phyloP scores from a whole-genome alignment of 352 stramenopile genomes.

The Phytophthora palmivora region DNA sequence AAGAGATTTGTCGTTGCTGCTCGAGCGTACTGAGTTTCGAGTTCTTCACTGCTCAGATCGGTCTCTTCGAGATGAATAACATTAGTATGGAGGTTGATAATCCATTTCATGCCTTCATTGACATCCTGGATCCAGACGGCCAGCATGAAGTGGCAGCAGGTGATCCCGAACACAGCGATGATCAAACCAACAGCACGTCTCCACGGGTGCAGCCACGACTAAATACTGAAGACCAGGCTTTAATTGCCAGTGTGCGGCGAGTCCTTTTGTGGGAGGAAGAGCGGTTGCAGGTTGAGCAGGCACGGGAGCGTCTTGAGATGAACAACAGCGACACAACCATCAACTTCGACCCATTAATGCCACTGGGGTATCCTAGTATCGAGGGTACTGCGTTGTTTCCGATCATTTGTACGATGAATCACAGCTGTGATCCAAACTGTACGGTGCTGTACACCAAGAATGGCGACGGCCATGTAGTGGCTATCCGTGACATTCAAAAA shows the following conservation, averaged over 20 bases:
- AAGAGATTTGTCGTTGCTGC: slow-evolving; percentile 69
- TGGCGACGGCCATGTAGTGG: slow-evolving; percentile 71
- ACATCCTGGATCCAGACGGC: slow-evolving; percentile 72
- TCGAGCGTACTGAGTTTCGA: slow-evolving; percentile 79
- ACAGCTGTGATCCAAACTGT: slow-evolving; percentile 95
- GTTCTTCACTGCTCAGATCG: slow-evolving; percentile 91
- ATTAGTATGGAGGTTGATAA: slow-evolving; percentile 93
- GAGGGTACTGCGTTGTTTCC: slow-evolving; percentile 95
- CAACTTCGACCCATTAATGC: slow-evolving; percentile 33
- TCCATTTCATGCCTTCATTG: slow-evolving; percentile 73
- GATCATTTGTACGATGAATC: slow-evolving; percentile 97
- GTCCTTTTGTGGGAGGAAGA: slow-evolving; percentile 59
- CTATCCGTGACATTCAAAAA: slow-evolving; percentile 68
- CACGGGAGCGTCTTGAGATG: slow-evolving; percentile 81
- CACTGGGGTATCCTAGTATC: slow-evolving; percentile 57
- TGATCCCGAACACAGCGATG: slow-evolving; percentile 15
- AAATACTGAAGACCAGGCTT: slow-evolving; percentile 29
- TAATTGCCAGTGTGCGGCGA: slow-evolving; percentile 50
- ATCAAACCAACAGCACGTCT: slow-evolving; percentile 9
- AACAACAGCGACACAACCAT: slow-evolving; percentile 38
- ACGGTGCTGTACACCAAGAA: slow-evolving; percentile 90
- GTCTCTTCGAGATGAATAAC: slow-evolving; percentile 98
- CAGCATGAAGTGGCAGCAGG: slow-evolving; percentile 32
- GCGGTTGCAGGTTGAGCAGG: slow-evolving; percentile 31
- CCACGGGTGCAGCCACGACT: slow-evolving; percentile 35